Percentiles rank a stretch among this genome's conserved stretches.
Conservation (phyloP, 148 eudicot genomes). For the Cornus suecica region DNA sequence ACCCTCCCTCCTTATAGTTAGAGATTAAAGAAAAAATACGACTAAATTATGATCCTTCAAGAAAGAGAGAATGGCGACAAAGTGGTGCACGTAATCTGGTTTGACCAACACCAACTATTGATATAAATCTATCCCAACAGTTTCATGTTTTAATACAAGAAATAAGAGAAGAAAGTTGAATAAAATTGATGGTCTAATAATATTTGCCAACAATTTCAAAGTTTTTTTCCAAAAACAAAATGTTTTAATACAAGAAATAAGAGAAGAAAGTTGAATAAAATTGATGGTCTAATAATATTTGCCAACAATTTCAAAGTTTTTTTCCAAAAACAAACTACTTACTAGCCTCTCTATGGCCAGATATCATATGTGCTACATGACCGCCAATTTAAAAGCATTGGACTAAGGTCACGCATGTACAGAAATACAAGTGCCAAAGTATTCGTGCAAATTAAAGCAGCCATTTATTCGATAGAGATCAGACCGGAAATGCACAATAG, state of each 20-base stretch:
- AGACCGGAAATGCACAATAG: conserved; percentile 27
- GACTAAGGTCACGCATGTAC: conserved; percentile 32
- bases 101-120: too few relatives aligned
- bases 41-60: too few relatives aligned
- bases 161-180: background rate
- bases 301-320: background rate
- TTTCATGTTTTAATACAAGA: too few relatives aligned
- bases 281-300: too few relatives aligned
- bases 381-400: background rate
- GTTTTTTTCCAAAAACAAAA: background rate
- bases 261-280: background rate
- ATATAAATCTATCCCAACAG: too few relatives aligned
- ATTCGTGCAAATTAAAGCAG: conserved; percentile 29
- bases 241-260: too few relatives aligned
- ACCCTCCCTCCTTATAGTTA: too few relatives aligned
- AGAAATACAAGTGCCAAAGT: conserved; percentile 34
- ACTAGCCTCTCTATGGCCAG: background rate
- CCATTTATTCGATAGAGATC: conserved; percentile 37
- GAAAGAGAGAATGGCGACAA: too few relatives aligned
- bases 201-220: background rate
- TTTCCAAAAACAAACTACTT: background rate
- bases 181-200: too few relatives aligned
- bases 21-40: too few relatives aligned
- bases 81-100: too few relatives aligned
- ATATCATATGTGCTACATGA: background rate